A percentile compares a stretch with the other conserved stretches of the same genome.
Conservation (phyloP, 73 alveolate species). For the Paramecium primaurelia region DNA sequence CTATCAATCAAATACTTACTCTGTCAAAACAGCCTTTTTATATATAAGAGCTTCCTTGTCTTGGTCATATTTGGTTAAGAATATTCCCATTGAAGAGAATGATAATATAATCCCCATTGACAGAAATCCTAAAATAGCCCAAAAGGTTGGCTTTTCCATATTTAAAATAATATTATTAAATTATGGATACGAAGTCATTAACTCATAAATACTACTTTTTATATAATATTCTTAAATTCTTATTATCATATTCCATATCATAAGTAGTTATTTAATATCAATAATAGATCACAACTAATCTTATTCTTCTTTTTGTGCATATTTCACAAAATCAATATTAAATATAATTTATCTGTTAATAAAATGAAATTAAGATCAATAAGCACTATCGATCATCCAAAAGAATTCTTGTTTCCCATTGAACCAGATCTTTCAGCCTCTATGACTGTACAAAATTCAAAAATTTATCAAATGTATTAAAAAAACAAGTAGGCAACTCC, state of each 20-base stretch:
- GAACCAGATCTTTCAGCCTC: background rate
- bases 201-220: background rate
- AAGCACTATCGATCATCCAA: constrained; percentile 17
- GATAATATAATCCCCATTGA: constrained; percentile 30
- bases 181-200: background rate
- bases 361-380: background rate
- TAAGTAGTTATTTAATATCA: background rate
- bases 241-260: background rate
- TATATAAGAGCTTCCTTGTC: background rate
- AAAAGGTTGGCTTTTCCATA: constrained; percentile 33
- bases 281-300: background rate
- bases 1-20: background rate
- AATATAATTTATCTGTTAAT: constrained; percentile 19
- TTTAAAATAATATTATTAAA: constrained; percentile 19
- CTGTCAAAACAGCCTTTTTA: background rate
- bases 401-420: constrained; percentile 7
- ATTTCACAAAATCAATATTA: background rate
- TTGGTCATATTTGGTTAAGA: background rate
- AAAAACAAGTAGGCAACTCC: background rate
- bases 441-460: background rate
- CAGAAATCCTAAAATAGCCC: background rate
- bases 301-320: background rate
- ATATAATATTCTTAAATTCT: background rate
- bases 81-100: background rate
- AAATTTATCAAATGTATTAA: background rate